These are phyloP conservation scores for button mushroom (Agaricus bisporus) DNA, from an alignment of 768 basidiomycete species.

Conservation along the genomic window DNA sequence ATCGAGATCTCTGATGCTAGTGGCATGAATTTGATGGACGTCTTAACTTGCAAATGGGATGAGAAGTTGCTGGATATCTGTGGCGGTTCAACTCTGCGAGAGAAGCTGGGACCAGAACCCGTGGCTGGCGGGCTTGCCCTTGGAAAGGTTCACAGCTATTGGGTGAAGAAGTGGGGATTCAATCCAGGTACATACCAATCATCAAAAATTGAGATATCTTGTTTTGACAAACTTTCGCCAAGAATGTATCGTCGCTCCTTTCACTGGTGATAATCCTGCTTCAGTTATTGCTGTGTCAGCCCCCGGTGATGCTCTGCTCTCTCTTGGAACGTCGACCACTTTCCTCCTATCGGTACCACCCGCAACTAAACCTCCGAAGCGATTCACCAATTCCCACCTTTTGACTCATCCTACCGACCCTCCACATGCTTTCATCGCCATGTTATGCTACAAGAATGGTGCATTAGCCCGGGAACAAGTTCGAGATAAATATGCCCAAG, in stretches of 20 bases:
- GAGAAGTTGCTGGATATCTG: slow-evolving; percentile 57
- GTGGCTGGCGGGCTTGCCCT: slow-evolving; percentile 64
- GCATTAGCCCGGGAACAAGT: slow-evolving; percentile 77
- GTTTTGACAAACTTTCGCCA: background rate
- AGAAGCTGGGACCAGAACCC: slow-evolving; percentile 73
- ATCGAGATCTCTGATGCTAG: slow-evolving; percentile 87
- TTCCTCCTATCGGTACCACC: slow-evolving; percentile 75
- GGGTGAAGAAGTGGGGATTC: slow-evolving; percentile 73
- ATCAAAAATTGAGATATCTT: background rate
- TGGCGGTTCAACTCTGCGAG: slow-evolving; percentile 59
- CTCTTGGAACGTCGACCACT: slow-evolving; percentile 85
- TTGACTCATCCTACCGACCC: slow-evolving; percentile 60
- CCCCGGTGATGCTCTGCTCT: slow-evolving; percentile 78
- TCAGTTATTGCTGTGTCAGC: slow-evolving; percentile 70
- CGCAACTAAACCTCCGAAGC: slow-evolving; percentile 52
- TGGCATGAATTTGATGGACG: slow-evolving; percentile 87
- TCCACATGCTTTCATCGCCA: slow-evolving; percentile 67
- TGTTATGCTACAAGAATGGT: slow-evolving; percentile 92
- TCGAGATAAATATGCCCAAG: slow-evolving; percentile 54
- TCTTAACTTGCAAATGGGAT: slow-evolving; percentile 71
- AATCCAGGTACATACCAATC: slow-evolving; percentile 40
- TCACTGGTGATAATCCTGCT: slow-evolving; percentile 88
- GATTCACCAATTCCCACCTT: slow-evolving; percentile 71
- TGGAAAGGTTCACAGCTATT: slow-evolving; percentile 63
- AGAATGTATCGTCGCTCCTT: slow-evolving; percentile 79